Percentiles rank a stretch among this genome's conserved stretches.
Evolutionary conservation across 2,329 filamentous ascomycete species (phyloP).

Genomic region (Colletotrichum godetiae): DNA sequence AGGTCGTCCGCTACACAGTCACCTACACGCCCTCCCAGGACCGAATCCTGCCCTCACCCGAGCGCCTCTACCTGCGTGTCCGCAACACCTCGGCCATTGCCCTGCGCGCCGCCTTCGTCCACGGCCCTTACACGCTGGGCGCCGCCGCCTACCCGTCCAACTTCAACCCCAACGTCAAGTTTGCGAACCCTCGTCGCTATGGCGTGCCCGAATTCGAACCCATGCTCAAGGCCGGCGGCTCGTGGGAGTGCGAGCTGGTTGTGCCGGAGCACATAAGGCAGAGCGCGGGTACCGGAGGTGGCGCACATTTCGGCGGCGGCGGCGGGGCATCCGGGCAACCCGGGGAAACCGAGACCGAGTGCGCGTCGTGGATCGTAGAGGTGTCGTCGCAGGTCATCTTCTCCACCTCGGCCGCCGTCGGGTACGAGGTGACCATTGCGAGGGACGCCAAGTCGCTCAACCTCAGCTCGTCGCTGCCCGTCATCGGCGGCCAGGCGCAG

Average conservation of each 20-base stretch:
- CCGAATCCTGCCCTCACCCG: constrained; percentile 87
- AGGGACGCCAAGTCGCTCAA: constrained; percentile 87
- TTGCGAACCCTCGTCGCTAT: constrained; percentile 75
- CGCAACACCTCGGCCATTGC: constrained; percentile 93
- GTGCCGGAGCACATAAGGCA: constrained; percentile 84
- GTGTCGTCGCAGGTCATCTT: constrained; percentile 94
- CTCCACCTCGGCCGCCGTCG: constrained; percentile 86
- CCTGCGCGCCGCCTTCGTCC: constrained; percentile 92
- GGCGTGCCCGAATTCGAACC: constrained; percentile 93
- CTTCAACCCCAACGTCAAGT: constrained; percentile 86
- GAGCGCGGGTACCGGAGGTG: constrained; percentile 62
- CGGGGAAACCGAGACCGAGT: constrained; percentile 59
- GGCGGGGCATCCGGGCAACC: constrained; percentile 36
- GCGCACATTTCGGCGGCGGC: constrained; percentile 57
- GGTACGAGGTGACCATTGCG: constrained; percentile 87
- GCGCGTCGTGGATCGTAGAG: constrained; percentile 89
- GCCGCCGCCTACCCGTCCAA: constrained; percentile 85
- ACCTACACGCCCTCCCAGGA: constrained; percentile 92
- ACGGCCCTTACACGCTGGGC: constrained; percentile 93
- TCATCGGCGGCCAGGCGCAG: constrained; percentile 55
- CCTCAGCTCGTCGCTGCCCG: constrained; percentile 63
- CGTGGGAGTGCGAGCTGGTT: constrained; percentile 82
- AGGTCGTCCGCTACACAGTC: constrained; percentile 90
- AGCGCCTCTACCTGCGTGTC: constrained; percentile 84
- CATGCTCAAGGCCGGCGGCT: constrained; percentile 92